Conservation (phyloP, 1,284 basidiomycete genomes). For the Mycosarcoma maydis region DNA sequence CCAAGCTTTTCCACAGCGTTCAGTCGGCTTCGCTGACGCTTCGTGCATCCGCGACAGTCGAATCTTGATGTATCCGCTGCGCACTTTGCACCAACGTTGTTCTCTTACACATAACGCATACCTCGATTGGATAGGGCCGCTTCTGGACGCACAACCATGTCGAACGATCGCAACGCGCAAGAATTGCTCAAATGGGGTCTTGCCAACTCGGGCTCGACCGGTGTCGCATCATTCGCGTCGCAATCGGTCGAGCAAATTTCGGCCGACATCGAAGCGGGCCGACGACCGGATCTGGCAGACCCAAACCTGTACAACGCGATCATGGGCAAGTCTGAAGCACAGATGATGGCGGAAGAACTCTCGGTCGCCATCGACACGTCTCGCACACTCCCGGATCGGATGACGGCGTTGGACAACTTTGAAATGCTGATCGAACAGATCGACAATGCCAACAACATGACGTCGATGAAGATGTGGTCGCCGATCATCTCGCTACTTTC, state of each 20-base stretch:
- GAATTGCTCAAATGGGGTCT: slow-evolving; percentile 64
- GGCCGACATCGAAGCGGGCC: slow-evolving; percentile 53
- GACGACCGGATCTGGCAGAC: slow-evolving; percentile 60
- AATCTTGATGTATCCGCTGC: too few relatives aligned
- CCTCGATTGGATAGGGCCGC: neutral
- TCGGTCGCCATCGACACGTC: slow-evolving; percentile 50
- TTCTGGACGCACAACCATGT: slow-evolving; percentile 47
- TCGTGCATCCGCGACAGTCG: too few relatives aligned
- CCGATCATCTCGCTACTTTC: slow-evolving; percentile 78
- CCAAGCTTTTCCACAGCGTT: slow-evolving; percentile 10
- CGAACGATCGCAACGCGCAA: slow-evolving; percentile 56
- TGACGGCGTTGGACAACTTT: slow-evolving; percentile 87
- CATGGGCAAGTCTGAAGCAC: slow-evolving; percentile 66
- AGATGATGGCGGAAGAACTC: slow-evolving; percentile 66
- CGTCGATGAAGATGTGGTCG: slow-evolving; percentile 85
- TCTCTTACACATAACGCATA: neutral
- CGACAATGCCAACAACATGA: slow-evolving; percentile 94
- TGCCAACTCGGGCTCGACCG: slow-evolving; percentile 25
- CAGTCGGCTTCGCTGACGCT: slow-evolving; percentile 28
- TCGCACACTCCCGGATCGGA: slow-evolving; percentile 66
- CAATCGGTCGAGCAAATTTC: slow-evolving; percentile 53
- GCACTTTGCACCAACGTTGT: too few relatives aligned
- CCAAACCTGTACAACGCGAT: slow-evolving; percentile 60
- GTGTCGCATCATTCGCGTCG: slow-evolving; percentile 6
- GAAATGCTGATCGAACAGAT: slow-evolving; percentile 96